These are phyloP conservation scores for Bidens hawaiensis DNA, from an alignment of 140 eudicot genomes.

Conservation along the genomic window DNA sequence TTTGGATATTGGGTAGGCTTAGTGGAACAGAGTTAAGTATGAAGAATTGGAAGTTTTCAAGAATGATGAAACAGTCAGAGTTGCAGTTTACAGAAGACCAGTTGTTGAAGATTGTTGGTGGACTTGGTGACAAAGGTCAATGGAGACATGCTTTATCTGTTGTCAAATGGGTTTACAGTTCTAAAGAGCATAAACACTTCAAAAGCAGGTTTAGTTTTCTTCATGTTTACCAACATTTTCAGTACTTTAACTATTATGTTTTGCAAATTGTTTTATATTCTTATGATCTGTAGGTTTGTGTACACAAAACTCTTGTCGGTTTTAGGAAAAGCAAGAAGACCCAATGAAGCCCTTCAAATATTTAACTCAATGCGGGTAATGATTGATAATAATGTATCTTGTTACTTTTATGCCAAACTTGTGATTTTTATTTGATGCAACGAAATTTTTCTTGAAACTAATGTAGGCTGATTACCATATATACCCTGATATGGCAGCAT, in stretches of 20 bases:
- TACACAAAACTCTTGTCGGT: constrained; percentile 84
- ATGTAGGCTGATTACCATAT: constrained; percentile 72
- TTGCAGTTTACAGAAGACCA: constrained; percentile 81
- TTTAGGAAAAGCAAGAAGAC: constrained; percentile 76
- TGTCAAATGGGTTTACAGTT: constrained; percentile 75
- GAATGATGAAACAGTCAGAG: constrained; percentile 71
- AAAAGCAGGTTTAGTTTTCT: constrained; percentile 73
- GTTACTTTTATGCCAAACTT: constrained; percentile 4
- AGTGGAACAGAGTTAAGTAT: constrained; percentile 66
- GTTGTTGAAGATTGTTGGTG: constrained; percentile 68
- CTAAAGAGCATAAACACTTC: constrained; percentile 57
- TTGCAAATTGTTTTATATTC: neutral
- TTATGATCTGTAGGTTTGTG: constrained; percentile 54
- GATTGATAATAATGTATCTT: constrained; percentile 8
- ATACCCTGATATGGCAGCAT: constrained; percentile 98
- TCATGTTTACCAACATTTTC: neutral
- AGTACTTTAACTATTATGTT: neutral
- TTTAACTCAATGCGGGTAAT: constrained; percentile 78
- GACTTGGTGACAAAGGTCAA: constrained; percentile 73
- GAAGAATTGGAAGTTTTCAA: constrained; percentile 80
- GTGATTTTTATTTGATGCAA: constrained; percentile 1
- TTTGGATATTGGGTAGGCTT: constrained; percentile 36
- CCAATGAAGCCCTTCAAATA: constrained; percentile 73
- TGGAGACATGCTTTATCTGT: constrained; percentile 83
- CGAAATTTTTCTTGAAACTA: constrained; percentile 17